Conservation (phyloP, 2,329 filamentous ascomycete species). For the Lanzia echinophila region DNA sequence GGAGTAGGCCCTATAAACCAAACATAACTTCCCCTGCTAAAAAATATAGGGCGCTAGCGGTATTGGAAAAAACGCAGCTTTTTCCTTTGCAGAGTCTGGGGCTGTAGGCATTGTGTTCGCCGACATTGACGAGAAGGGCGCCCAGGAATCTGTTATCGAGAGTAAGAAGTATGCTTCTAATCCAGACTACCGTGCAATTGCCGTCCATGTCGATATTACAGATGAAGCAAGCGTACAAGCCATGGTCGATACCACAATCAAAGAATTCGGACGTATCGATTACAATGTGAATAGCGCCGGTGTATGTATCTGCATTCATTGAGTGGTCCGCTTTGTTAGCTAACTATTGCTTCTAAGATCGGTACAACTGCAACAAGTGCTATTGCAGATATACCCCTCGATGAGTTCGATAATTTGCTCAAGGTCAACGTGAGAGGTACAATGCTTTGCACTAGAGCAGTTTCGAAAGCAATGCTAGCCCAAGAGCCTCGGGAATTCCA, state of each 20-base stretch:
- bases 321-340: background rate
- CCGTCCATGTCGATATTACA: conserved; percentile 25
- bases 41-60: background rate
- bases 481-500: background rate
- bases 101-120: conserved; percentile 21
- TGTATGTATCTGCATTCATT: background rate
- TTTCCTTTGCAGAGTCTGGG: background rate
- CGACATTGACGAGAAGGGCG: conserved; percentile 20
- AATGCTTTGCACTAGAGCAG: background rate
- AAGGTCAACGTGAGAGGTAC: background rate
- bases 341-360: background rate
- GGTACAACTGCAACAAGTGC: background rate
- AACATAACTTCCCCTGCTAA: background rate
- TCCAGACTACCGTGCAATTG: conserved; percentile 20
- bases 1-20: background rate
- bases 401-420: background rate
- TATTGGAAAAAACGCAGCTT: background rate
- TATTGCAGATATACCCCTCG: background rate
- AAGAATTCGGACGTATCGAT: conserved; percentile 43
- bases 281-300: conserved; percentile 47
- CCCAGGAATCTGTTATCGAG: conserved; percentile 20
- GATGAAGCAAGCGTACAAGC: conserved; percentile 18
- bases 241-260: conserved; percentile 32
- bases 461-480: background rate
- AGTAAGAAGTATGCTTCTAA: conserved; percentile 24